phyloP scores from a whole-genome alignment of 352 stramenopile genomes.

The Pythium periplocum region DNA sequence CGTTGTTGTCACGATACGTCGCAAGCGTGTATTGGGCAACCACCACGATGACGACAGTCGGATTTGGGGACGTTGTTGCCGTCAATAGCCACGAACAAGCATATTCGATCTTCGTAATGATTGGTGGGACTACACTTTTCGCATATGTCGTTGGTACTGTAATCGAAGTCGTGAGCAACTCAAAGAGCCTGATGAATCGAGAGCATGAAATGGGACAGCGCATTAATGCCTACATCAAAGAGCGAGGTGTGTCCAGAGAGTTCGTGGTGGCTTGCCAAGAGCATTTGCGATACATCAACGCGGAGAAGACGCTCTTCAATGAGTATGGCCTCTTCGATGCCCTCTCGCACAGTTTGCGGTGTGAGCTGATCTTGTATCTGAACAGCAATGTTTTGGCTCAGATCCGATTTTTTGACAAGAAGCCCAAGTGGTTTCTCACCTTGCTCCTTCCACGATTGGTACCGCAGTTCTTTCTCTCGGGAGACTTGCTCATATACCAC shows the following conservation, averaged over 20 bases:
- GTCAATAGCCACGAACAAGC: conserved; percentile 67
- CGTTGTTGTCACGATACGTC: conserved; percentile 62
- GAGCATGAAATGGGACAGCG: conserved; percentile 67
- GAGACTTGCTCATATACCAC: conserved; percentile 70
- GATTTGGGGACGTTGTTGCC: conserved; percentile 80
- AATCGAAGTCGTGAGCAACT: conserved; percentile 77
- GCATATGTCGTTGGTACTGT: conserved; percentile 79
- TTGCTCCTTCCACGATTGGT: conserved; percentile 57
- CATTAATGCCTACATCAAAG: conserved; percentile 77
- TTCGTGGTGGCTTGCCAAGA: conserved; percentile 69
- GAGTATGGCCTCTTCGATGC: conserved; percentile 57
- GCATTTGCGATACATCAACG: conserved; percentile 65
- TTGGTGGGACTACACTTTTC: conserved; percentile 76
- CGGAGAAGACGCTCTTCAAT: conserved; percentile 65
- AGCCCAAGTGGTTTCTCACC: conserved; percentile 80
- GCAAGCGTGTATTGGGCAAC: conserved; percentile 83
- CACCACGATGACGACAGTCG: conserved; percentile 83
- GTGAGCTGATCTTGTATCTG: conserved; percentile 61
- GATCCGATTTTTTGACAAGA: conserved; percentile 80
- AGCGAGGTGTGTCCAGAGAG: conserved; percentile 63
- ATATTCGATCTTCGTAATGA: conserved; percentile 81
- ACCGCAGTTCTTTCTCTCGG: conserved; percentile 62
- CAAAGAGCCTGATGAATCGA: conserved; percentile 67
- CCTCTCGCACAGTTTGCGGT: conserved; percentile 57
- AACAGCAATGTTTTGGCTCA: conserved; percentile 53